phyloP scores from a whole-genome alignment of 805 yeast genomes.

The Candida boleticola region DNA sequence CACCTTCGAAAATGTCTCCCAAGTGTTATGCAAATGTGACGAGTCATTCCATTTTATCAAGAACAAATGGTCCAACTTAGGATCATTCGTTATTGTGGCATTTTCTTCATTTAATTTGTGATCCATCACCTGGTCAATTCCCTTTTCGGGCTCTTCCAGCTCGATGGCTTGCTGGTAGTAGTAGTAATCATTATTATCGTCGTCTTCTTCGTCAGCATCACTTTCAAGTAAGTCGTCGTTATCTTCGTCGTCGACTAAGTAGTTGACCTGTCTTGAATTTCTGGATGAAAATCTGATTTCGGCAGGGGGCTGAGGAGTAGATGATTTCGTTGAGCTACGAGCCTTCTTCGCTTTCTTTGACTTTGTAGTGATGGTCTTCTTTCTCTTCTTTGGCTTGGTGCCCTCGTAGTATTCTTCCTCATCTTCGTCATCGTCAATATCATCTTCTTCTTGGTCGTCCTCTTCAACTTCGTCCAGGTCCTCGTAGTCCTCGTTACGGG shows the following conservation, averaged over 20 bases:
- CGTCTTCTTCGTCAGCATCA: slow-evolving; percentile 34
- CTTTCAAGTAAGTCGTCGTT: slow-evolving; percentile 55
- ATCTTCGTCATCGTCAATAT: slow-evolving; percentile 9
- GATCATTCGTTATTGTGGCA: slow-evolving; percentile 45
- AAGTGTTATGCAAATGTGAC: slow-evolving; percentile 92
- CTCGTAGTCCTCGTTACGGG: slow-evolving; percentile 4
- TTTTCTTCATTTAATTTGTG: slow-evolving; percentile 35
- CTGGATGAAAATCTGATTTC: slow-evolving; percentile 81
- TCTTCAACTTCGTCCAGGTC: slow-evolving; percentile 8
- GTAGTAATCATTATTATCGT: slow-evolving; percentile 27
- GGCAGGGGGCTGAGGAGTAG: slow-evolving; percentile 17
- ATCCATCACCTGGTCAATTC: slow-evolving; percentile 41
- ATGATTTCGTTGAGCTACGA: slow-evolving; percentile 8
- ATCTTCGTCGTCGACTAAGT: slow-evolving; percentile 66
- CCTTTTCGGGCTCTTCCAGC: slow-evolving; percentile 31
- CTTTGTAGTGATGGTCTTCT: slow-evolving; percentile 18
- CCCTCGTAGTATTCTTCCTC: slow-evolving; percentile 15
- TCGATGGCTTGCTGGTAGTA: slow-evolving; percentile 31
- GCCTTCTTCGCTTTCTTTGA: slow-evolving; percentile 15
- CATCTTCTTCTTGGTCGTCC: slow-evolving; percentile 15
- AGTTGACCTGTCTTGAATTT: slow-evolving; percentile 65
- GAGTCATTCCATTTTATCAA: slow-evolving; percentile 81
- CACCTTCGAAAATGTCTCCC: slow-evolving; percentile 70
- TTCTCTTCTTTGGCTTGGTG: slow-evolving; percentile 34
- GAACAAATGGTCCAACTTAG: slow-evolving; percentile 58